phyloP scores from a whole-genome alignment of 192 early-diverging fungal species.

The Obelidium mucronatum region DNA sequence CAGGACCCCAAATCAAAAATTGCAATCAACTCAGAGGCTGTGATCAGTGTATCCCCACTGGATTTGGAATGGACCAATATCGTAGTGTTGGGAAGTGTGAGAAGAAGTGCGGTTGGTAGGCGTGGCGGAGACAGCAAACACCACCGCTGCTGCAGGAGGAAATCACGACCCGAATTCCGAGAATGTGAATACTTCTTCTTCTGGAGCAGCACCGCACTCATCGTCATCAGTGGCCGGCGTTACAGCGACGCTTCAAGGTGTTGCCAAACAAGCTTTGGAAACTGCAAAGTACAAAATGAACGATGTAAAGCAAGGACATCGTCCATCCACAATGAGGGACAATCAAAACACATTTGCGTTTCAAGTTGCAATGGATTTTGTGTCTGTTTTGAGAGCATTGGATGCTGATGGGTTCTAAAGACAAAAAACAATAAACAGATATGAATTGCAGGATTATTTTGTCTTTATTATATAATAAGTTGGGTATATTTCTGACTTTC shows the following conservation, averaged over 20 bases:
- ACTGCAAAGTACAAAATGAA: background rate
- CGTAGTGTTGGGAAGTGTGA: background rate
- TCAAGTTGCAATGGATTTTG: conserved; percentile 4
- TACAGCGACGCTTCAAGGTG: background rate
- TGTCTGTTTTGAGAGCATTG: background rate
- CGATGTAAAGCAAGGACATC: background rate
- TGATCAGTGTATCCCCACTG: background rate
- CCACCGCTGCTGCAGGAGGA: background rate
- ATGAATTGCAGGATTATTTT: no score
- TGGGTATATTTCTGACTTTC: no score
- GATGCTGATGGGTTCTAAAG: background rate
- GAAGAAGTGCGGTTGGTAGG: no score
- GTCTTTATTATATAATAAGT: no score
- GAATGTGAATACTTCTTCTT: no score
- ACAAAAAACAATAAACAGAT: no score
- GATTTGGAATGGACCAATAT: conserved; percentile 12
- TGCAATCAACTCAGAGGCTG: background rate
- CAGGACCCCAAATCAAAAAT: background rate
- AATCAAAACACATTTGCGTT: background rate
- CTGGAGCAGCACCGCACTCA: background rate
- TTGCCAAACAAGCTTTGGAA: background rate
- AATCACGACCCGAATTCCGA: no score
- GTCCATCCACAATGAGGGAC: background rate
- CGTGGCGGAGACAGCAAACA: background rate
- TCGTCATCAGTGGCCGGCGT: background rate